Percentiles rank a stretch among this genome's conserved stretches.
These are phyloP conservation scores for Aureobasidium sp. DNA, from an alignment of 2,329 filamentous ascomycete genomes.

Conservation along the genomic window DNA sequence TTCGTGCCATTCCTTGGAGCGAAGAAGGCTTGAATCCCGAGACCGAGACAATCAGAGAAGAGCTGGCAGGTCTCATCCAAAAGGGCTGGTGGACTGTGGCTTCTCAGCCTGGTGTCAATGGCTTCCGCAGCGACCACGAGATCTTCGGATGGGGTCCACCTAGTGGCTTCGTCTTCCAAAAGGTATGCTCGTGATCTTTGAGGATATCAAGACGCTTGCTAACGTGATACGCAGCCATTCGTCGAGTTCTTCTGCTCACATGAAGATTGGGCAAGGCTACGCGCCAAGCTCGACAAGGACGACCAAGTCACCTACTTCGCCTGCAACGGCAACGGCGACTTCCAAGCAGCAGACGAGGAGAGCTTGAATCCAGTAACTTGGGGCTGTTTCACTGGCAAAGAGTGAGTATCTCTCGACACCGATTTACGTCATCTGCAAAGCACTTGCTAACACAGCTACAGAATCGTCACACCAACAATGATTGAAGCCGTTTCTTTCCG, in stretches of 20 bases:
- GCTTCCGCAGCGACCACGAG: slow-evolving; percentile 64
- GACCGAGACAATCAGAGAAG: slow-evolving; percentile 69
- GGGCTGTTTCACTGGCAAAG: slow-evolving; percentile 91
- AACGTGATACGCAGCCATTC: slow-evolving; percentile 51
- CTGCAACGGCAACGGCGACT: slow-evolving; percentile 69
- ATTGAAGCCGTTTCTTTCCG: slow-evolving; percentile 92
- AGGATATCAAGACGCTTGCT: neutral
- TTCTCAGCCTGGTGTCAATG: slow-evolving; percentile 89
- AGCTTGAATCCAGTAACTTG: slow-evolving; percentile 90
- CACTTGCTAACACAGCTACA: neutral
- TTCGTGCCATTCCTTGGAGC: slow-evolving; percentile 84
- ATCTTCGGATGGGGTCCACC: slow-evolving; percentile 91
- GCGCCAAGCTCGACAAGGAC: slow-evolving; percentile 57
- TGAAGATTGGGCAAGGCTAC: slow-evolving; percentile 63
- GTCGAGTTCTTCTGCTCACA: slow-evolving; percentile 88
- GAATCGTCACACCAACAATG: slow-evolving; percentile 87
- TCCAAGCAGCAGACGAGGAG: slow-evolving; percentile 59
- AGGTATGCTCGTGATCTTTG: slow-evolving; percentile 34
- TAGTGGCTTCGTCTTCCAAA: slow-evolving; percentile 94
- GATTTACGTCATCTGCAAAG: no score
- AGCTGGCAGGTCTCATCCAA: slow-evolving; percentile 71
- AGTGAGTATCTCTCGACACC: no score
- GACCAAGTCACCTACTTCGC: slow-evolving; percentile 82
- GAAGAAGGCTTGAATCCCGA: slow-evolving; percentile 82
- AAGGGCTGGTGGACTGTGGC: slow-evolving; percentile 94